These are phyloP conservation scores for Dictyostelium firmibasis DNA, from an alignment of 78 protist species.

Conservation along the genomic window DNA sequence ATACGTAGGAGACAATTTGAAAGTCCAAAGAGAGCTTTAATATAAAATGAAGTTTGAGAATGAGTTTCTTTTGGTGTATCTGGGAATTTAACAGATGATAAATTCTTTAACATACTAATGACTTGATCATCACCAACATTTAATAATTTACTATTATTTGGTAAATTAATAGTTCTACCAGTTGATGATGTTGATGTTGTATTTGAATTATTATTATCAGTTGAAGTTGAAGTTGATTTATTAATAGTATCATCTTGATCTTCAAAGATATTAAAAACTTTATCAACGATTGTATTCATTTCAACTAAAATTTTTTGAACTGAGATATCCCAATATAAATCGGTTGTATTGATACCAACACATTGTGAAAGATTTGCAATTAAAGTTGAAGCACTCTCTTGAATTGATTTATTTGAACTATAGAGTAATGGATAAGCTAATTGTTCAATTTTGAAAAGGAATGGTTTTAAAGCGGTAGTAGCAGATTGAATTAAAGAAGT, in stretches of 20 bases:
- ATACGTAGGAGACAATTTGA: constrained; percentile 8
- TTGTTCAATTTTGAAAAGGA: constrained; percentile 2
- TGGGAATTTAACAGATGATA: neutral
- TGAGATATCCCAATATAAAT: constrained; percentile 47
- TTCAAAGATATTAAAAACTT: constrained; percentile 16
- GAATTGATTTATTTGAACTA: neutral
- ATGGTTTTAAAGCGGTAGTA: constrained; percentile 26
- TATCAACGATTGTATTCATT: neutral
- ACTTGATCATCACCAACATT: constrained; percentile 35
- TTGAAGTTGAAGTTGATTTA: neutral
- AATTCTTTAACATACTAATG: neutral
- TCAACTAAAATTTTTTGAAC: constrained; percentile 24
- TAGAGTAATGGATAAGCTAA: constrained; percentile 20
- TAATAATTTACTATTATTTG: neutral
- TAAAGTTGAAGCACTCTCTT: constrained; percentile 6
- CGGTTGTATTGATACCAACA: constrained; percentile 25
- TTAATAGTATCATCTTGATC: neutral
- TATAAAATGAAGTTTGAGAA: neutral
- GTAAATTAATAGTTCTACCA: neutral
- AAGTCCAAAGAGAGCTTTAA: constrained; percentile 6
- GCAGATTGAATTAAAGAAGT: neutral
- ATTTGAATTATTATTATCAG: neutral
- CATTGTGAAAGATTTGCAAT: constrained; percentile 12
- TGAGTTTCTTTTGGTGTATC: neutral
- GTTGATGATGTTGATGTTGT: neutral